These are phyloP conservation scores for Guadua angustifolia DNA, from an alignment of 176 grass and related monocot species.

Conservation along the genomic window DNA sequence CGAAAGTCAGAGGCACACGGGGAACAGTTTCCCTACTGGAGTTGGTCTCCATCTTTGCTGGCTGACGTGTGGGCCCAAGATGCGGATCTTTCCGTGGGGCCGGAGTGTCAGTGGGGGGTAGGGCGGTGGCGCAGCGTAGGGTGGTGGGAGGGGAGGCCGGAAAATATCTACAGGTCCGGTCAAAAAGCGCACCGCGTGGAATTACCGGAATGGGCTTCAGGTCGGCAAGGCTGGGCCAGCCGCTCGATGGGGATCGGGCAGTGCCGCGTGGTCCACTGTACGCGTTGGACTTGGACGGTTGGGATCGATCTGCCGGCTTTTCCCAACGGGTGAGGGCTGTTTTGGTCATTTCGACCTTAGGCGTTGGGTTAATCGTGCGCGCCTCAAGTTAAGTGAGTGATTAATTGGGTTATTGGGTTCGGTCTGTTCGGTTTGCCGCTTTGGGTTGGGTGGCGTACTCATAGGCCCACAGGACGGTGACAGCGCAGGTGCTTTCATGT, in stretches of 20 bases:
- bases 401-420: not conserved
- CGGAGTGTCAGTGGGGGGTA: not conserved
- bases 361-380: not conserved
- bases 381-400: not conserved
- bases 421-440: slow-evolving; percentile 9
- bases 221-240: not conserved
- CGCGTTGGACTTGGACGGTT: not conserved
- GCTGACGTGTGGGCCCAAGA: not conserved
- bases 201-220: not conserved
- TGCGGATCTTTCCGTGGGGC: not conserved
- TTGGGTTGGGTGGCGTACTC: not conserved
- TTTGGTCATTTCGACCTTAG: not conserved
- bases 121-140: not conserved
- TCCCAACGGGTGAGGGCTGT: not conserved
- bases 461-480: not conserved
- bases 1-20: not conserved
- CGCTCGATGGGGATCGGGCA: slow-evolving; percentile 1
- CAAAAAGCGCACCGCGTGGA: slow-evolving; percentile 13
- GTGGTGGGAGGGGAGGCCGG: not conserved
- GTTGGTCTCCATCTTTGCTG: not conserved
- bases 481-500: not conserved
- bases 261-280: not conserved
- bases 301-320: not conserved
- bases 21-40: not conserved
- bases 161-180: slow-evolving; percentile 35